Evolutionary conservation across 2,329 filamentous ascomycete species (phyloP).

Genomic region (Fusarium abutilonis): DNA sequence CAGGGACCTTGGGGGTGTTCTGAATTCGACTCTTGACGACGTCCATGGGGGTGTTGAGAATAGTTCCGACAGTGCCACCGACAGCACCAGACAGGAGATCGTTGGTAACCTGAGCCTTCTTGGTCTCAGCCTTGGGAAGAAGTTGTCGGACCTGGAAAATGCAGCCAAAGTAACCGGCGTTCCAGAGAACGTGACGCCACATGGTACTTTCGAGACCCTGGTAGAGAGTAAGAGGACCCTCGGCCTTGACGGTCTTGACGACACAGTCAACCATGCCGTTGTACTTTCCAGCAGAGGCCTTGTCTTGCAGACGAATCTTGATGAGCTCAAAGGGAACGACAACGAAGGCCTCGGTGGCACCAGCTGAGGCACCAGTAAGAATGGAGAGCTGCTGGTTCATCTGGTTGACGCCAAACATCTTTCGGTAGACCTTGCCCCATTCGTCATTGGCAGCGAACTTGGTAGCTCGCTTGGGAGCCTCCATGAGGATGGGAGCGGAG

Average conservation of each 20-base stretch:
- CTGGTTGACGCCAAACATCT: conserved; percentile 82
- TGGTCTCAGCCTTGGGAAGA: conserved; percentile 82
- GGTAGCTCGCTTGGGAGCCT: conserved; percentile 91
- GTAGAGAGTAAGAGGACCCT: conserved; percentile 90
- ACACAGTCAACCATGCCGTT: conserved; percentile 83
- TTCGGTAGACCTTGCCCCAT: conserved; percentile 95
- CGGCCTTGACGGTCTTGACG: conserved; percentile 81
- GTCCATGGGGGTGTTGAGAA: conserved; percentile 95
- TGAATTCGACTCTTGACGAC: conserved; percentile 99
- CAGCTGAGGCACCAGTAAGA: conserved; percentile 92
- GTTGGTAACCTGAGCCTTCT: conserved; percentile 83
- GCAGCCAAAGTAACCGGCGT: conserved; percentile 95
- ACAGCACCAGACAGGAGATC: conserved; percentile 87
- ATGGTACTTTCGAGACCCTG: conserved; percentile 96
- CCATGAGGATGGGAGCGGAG: conserved; percentile 95
- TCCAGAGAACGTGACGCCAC: conserved; percentile 93
- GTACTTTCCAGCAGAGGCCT: conserved; percentile 89
- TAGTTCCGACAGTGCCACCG: conserved; percentile 88
- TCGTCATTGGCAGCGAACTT: conserved; percentile 99
- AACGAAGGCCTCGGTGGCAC: conserved; percentile 94
- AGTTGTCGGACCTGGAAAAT: conserved; percentile 95
- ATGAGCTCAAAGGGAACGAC: conserved; percentile 98
- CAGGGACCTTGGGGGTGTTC: conserved; percentile 87
- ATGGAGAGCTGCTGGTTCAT: conserved; percentile 93
- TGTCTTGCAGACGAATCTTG: conserved; percentile 98